Conservation (phyloP, 176 grass and related monocot genomes). For the Ensete glaucum region DNA sequence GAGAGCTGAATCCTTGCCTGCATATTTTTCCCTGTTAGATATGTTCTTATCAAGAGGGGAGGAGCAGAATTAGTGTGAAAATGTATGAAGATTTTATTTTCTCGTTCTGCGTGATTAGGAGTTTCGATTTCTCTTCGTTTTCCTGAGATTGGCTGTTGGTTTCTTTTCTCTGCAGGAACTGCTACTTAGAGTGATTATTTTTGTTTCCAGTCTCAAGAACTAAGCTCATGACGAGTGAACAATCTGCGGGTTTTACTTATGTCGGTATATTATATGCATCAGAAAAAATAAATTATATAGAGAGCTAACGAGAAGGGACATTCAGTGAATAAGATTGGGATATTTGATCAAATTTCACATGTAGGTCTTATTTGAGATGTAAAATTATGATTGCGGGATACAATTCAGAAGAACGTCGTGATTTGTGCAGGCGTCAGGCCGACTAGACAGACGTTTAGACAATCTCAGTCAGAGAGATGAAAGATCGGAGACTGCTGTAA, state of each 20-base stretch:
- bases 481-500: background rate
- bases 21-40: slow-evolving; percentile 12
- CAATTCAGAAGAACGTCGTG: background rate
- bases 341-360: background rate
- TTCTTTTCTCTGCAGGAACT: background rate
- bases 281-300: background rate
- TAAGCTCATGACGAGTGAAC: background rate
- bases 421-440: background rate
- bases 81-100: background rate
- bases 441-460: background rate
- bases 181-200: background rate
- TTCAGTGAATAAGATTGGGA: background rate
- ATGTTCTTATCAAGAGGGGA: slow-evolving; percentile 8
- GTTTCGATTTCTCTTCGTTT: background rate
- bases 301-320: background rate
- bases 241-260: background rate
- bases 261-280: background rate
- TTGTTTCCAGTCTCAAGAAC: background rate
- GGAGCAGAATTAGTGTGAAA: slow-evolving; percentile 13
- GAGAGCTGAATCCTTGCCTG: slow-evolving; percentile 6
- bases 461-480: background rate
- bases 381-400: background rate
- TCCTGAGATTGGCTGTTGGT: background rate
- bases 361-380: background rate
- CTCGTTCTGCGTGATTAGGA: background rate